Evolutionary conservation across 2,329 filamentous ascomycete species (phyloP), one percentile per base, ranked within the genome.

Genomic region (Grosmannia clavigera): DNA sequence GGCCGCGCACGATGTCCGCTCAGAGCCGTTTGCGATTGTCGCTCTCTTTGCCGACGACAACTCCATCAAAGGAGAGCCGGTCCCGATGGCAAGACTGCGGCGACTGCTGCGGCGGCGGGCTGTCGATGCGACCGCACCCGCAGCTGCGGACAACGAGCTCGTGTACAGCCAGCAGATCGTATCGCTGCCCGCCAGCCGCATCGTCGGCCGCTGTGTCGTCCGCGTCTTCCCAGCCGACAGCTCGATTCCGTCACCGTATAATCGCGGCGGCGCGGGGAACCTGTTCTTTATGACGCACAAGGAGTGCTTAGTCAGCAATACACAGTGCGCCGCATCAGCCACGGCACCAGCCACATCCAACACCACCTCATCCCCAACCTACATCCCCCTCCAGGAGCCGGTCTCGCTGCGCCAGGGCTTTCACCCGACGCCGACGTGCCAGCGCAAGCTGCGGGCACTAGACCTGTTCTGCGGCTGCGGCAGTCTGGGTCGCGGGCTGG

Each of bases 391-490:
- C 19, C n/a, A 9, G 3, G 55, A 60, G 1, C 25, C 27, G 0
- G 43, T 59, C 5, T 67, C 66, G 5, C 64, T 86, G 2, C 75
- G 72, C 0, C 79, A 87, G 69, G 84, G 83, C 0, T 81, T 81
- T 51, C 73, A 85, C 63, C 79, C 81, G 5, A 27, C 16, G 27
- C 5, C 60, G 0, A 64, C 62, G 1, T 38, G 61, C 5, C 68
- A 60, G 61, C 62, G 67, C 22, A 76, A 75, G 61, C 74, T 88
- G 10, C 74, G 73, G 5, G 86, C 85, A 0, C 71, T 92, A 3
- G 87, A 90, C 63, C 73, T 94, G 0, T 95, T 90, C 66, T 90
- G 86, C 64, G 90, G 90, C 0, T 85, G 86, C 22, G 89, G 90
- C 0, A 90, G 86, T 58, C 83, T 94, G 58, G 89, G 88, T 5